These are phyloP conservation scores for Brassica rapa DNA, from an alignment of 345 rosid genomes.

Conservation along the genomic window DNA sequence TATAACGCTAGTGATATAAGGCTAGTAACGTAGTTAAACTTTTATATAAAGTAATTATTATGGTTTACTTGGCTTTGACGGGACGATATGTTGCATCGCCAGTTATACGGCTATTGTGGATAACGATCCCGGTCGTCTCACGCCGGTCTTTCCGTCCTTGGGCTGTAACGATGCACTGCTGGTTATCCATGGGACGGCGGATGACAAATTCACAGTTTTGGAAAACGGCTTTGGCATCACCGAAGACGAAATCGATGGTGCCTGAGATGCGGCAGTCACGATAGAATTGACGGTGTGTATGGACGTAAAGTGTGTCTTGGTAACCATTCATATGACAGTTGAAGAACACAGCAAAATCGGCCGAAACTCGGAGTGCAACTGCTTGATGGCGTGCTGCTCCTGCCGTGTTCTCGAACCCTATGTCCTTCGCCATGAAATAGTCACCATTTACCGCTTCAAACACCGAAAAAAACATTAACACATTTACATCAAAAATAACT, in stretches of 20 bases:
- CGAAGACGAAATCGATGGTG: constrained; percentile 72
- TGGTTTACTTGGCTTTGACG: constrained; percentile 39
- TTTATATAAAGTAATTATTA: background rate
- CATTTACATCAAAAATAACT: background rate
- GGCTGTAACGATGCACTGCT: constrained; percentile 62
- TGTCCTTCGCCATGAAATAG: constrained; percentile 64
- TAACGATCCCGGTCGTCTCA: constrained; percentile 54
- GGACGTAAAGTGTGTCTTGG: constrained; percentile 75
- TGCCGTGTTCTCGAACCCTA: constrained; percentile 67
- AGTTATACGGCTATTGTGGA: constrained; percentile 61
- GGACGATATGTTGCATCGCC: constrained; percentile 46
- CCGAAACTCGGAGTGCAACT: constrained; percentile 62
- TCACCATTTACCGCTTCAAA: constrained; percentile 53
- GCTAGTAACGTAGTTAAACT: background rate
- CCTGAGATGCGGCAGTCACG: constrained; percentile 68
- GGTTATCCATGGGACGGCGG: constrained; percentile 55
- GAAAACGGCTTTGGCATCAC: constrained; percentile 57
- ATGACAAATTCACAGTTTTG: constrained; percentile 69
- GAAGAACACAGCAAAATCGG: constrained; percentile 55
- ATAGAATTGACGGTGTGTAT: constrained; percentile 72
- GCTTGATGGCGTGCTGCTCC: constrained; percentile 70
- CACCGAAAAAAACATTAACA: background rate
- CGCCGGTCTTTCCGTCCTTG: constrained; percentile 59
- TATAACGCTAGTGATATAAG: background rate
- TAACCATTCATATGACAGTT: constrained; percentile 62